Evolutionary conservation across 805 yeast species (phyloP).

Genomic region (Saccharomycopsis fodiens): DNA sequence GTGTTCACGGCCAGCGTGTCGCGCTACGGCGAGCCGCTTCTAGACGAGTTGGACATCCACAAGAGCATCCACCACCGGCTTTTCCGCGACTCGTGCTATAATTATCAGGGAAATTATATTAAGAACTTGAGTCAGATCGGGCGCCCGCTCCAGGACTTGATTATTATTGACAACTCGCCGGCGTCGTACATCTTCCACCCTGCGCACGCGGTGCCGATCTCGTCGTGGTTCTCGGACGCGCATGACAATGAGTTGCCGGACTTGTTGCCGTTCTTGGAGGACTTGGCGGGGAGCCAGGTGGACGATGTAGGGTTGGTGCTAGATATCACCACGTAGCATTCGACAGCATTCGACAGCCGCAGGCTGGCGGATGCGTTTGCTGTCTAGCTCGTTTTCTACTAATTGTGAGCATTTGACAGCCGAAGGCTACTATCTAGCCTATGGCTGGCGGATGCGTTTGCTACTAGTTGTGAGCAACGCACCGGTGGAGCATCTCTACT

Average conservation of each 20-base stretch:
- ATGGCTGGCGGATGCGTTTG: no score
- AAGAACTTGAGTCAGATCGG: conserved; percentile 93
- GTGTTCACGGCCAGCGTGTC: conserved; percentile 95
- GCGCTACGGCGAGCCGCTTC: conserved; percentile 91
- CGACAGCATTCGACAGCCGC: no score
- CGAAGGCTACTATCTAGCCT: no score
- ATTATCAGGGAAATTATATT: conserved; percentile 89
- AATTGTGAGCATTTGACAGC: no score
- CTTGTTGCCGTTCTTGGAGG: conserved; percentile 84
- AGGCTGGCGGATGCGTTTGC: no score
- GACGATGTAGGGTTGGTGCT: conserved; percentile 81
- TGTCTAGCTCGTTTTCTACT: no score
- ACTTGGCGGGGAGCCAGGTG: conserved; percentile 63
- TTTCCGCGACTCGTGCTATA: conserved; percentile 90
- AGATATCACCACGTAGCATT: conserved; percentile 51
- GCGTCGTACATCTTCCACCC: conserved; percentile 98
- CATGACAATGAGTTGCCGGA: conserved; percentile 95
- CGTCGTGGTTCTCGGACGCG: conserved; percentile 96
- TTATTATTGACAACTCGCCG: conserved; percentile 94
- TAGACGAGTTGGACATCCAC: conserved; percentile 78
- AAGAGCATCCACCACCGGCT: conserved; percentile 75
- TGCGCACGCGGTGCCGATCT: conserved; percentile 93
- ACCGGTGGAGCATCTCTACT: no score
- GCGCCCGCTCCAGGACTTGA: conserved; percentile 75
- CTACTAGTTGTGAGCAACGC: no score